Percentiles rank a stretch among this genome's conserved stretches.
Evolutionary conservation across 2,329 filamentous ascomycete species (phyloP).

Genomic region (Aspergillus melleus): DNA sequence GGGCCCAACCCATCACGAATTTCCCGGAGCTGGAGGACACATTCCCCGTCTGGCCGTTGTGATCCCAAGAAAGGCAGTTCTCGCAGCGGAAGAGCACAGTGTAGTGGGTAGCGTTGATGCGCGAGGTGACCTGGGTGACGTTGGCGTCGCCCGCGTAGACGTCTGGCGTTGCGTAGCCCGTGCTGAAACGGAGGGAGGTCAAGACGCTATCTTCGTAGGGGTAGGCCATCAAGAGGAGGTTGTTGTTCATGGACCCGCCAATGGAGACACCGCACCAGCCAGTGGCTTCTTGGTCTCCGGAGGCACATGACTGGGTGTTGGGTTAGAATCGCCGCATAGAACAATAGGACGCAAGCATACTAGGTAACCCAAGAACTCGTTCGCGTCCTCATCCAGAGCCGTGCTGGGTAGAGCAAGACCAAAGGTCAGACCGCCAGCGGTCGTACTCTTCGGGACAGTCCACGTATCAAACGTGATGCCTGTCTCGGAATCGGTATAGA

Average conservation of each 20-base stretch:
- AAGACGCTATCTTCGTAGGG: slow-evolving; percentile 54
- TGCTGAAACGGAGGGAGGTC: slow-evolving; percentile 59
- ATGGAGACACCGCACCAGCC: slow-evolving; percentile 63
- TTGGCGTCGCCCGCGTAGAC: slow-evolving; percentile 63
- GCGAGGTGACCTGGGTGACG: slow-evolving; percentile 60
- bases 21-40: slow-evolving; percentile 47
- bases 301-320: slow-evolving; percentile 7
- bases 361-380: slow-evolving; percentile 61
- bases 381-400: slow-evolving; percentile 49
- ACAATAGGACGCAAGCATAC: slow-evolving; percentile 37
- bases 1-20: slow-evolving; percentile 58
- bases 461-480: slow-evolving; percentile 57
- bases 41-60: slow-evolving; percentile 47
- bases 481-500: slow-evolving; percentile 49
- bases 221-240: slow-evolving; percentile 60
- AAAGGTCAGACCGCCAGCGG: slow-evolving; percentile 51
- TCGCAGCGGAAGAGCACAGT: slow-evolving; percentile 66
- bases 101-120: slow-evolving; percentile 59
- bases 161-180: slow-evolving; percentile 60
- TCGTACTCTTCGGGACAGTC: slow-evolving; percentile 42
- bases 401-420: slow-evolving; percentile 56
- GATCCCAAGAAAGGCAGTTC: slow-evolving; percentile 56
- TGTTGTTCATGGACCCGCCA: slow-evolving; percentile 58
- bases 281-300: slow-evolving; percentile 47
- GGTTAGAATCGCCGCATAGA: not conserved